Conservation (phyloP, 345 rosid species). For the Hevea brasiliensis region DNA sequence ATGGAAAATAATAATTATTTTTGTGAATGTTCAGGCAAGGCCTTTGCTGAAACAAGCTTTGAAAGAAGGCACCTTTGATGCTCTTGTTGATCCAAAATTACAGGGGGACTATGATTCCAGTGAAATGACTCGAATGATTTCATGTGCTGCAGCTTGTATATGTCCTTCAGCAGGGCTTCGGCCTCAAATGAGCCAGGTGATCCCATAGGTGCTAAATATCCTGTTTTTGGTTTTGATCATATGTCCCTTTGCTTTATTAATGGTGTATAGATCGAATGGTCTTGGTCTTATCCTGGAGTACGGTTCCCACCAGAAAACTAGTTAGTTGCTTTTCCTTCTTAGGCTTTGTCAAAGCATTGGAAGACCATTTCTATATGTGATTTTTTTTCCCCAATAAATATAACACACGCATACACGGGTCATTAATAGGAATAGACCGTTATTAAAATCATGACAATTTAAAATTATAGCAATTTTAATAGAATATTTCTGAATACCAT, state of each 20-base stretch:
- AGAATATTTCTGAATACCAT: no score
- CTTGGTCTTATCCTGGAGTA: not conserved
- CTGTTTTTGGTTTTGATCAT: not conserved
- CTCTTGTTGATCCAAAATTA: conserved; percentile 28
- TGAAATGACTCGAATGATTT: conserved; percentile 17
- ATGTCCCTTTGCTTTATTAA: not conserved
- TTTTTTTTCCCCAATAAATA: no score
- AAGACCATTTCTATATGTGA: not conserved
- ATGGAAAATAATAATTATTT: conserved; percentile 12
- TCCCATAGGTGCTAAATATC: not conserved
- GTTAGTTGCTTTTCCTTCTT: not conserved
- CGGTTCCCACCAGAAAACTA: not conserved
- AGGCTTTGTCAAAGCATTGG: not conserved
- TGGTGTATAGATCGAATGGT: not conserved
- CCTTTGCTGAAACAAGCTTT: conserved; percentile 40
- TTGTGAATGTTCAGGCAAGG: conserved; percentile 29
- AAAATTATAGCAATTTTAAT: no score
- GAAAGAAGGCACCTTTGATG: conserved; percentile 46
- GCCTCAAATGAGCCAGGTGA: conserved; percentile 31
- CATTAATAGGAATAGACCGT: no score
- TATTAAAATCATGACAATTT: no score
- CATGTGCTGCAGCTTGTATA: conserved; percentile 27
- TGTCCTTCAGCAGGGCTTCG: conserved; percentile 23
- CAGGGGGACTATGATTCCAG: conserved; percentile 19
- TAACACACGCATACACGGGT: no score